Conservation (phyloP, 2,329 filamentous ascomycete species). For the Phoma sp. region DNA sequence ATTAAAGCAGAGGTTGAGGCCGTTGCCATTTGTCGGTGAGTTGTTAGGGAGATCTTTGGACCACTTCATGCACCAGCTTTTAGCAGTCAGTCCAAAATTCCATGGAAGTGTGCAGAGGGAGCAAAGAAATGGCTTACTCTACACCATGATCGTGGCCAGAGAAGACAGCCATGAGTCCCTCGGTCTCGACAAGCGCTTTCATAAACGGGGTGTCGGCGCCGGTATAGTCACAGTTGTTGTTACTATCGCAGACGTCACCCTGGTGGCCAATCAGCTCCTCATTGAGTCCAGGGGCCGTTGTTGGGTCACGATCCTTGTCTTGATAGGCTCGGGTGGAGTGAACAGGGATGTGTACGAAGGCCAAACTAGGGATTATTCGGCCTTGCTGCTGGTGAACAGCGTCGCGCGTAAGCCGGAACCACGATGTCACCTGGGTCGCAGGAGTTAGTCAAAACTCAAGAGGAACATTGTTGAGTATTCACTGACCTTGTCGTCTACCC, state of each 20-base stretch:
- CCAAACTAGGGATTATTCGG: conserved; percentile 56
- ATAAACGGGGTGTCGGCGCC: conserved; percentile 68
- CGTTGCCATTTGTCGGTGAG: conserved; percentile 50
- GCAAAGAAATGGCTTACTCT: conserved; percentile 19
- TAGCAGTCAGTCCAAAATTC: background rate
- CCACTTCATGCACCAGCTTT: conserved; percentile 52
- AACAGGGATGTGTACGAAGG: conserved; percentile 62
- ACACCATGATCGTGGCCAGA: conserved; percentile 70
- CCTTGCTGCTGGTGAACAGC: conserved; percentile 35
- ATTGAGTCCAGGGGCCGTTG: conserved; percentile 52
- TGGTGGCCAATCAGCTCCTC: conserved; percentile 33
- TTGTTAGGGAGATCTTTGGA: conserved; percentile 35
- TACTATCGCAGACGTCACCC: conserved; percentile 24
- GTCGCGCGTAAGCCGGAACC: conserved; percentile 31
- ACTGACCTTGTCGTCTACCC: conserved; percentile 33
- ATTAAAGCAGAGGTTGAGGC: conserved; percentile 62
- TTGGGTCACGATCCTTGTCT: conserved; percentile 54
- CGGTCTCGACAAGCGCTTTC: conserved; percentile 62
- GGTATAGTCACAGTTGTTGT: conserved; percentile 41
- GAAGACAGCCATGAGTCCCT: conserved; percentile 57
- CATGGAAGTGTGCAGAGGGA: no score
- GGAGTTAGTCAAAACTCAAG: conserved; percentile 3
- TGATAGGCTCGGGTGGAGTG: conserved; percentile 43
- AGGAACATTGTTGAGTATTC: background rate
- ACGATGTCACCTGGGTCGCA: conserved; percentile 29